A percentile compares a stretch with the other conserved stretches of the same genome.
Conservation (phyloP, 192 early-diverging fungal genomes). For the Helicostylum pulchrum region DNA sequence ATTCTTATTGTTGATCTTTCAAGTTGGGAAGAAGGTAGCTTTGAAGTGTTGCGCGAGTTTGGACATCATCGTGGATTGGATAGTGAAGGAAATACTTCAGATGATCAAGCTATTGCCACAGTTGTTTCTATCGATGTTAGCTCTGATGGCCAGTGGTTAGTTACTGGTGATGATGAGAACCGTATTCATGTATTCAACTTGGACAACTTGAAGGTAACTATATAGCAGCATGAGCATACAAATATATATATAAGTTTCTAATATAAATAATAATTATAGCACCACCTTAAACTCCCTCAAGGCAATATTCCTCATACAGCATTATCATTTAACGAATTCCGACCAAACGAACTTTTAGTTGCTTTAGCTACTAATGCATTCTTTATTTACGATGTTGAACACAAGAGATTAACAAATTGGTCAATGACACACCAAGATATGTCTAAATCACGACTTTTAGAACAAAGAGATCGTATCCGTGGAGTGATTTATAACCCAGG, state of each 20-base stretch:
- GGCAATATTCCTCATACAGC: slow-evolving; percentile 60
- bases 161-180: slow-evolving; percentile 71
- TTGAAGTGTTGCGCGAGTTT: slow-evolving; percentile 63
- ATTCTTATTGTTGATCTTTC: slow-evolving; percentile 77
- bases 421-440: slow-evolving; percentile 64
- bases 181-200: slow-evolving; percentile 74
- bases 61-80: slow-evolving; percentile 58
- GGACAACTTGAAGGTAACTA: slow-evolving; percentile 60
- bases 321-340: slow-evolving; percentile 61
- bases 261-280: slow-evolving; percentile 38
- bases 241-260: no score
- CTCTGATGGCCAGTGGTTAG: slow-evolving; percentile 77
- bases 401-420: slow-evolving; percentile 77
- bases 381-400: slow-evolving; percentile 73
- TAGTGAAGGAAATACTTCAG: slow-evolving; percentile 20
- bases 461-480: slow-evolving; percentile 65
- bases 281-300: slow-evolving; percentile 62
- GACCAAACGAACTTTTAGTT: slow-evolving; percentile 53
- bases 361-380: slow-evolving; percentile 67
- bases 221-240: slow-evolving; percentile 6
- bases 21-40: slow-evolving; percentile 53
- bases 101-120: slow-evolving; percentile 47
- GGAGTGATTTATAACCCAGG: slow-evolving; percentile 72
- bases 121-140: slow-evolving; percentile 74
- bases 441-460: slow-evolving; percentile 64